Conservation (phyloP, 805 yeast species). For the Lipomyces japonicus region DNA sequence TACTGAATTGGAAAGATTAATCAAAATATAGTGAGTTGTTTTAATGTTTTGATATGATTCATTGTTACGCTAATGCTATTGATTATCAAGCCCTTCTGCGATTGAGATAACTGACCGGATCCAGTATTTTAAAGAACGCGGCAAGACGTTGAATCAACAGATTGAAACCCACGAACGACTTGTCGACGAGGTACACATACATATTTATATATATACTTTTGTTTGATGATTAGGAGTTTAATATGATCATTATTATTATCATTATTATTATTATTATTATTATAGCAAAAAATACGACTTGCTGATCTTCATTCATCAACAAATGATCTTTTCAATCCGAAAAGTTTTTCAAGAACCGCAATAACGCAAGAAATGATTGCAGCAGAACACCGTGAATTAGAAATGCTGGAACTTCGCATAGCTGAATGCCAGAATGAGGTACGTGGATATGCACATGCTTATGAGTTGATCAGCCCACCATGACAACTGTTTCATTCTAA, state of each 20-base stretch:
- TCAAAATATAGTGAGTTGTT: conserved; percentile 18
- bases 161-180: conserved; percentile 14
- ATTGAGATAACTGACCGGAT: conserved; percentile 19
- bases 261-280: not conserved
- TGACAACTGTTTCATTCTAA: not conserved
- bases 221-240: not conserved
- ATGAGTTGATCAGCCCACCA: too few relatives aligned
- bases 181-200: conserved; percentile 18
- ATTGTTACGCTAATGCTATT: not conserved
- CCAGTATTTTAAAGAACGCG: conserved; percentile 16
- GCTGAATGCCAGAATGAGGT: conserved; percentile 5
- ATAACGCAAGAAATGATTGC: not conserved
- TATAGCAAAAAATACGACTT: conserved; percentile 17
- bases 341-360: not conserved
- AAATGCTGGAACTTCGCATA: not conserved
- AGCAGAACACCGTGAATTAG: conserved; percentile 4
- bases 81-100: conserved; percentile 20
- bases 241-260: not conserved
- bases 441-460: too few relatives aligned
- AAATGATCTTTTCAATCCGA: conserved; percentile 9
- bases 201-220: not conserved
- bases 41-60: not conserved
- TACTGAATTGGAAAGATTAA: conserved; percentile 14
- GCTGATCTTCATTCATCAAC: conserved; percentile 14
- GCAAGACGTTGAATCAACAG: conserved; percentile 9